A percentile compares a stretch with the other conserved stretches of the same genome.
Conservation (phyloP, 2,329 filamentous ascomycete genomes). For the Colletotrichum sidae region DNA sequence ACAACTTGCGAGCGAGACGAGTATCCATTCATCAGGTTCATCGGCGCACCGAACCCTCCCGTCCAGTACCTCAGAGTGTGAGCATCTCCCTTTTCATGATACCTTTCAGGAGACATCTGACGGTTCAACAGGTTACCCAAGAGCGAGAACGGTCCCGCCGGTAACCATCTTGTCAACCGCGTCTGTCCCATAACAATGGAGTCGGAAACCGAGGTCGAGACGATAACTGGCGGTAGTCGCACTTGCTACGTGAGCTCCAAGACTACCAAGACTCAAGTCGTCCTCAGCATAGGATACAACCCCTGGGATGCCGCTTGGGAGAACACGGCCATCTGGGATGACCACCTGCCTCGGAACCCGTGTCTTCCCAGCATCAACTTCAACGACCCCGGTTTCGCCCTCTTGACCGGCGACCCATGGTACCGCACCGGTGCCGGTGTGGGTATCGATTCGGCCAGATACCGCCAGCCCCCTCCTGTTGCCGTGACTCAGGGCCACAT, state of each 20-base stretch:
- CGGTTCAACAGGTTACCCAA: neutral
- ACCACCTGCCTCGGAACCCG: neutral
- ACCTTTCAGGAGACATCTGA: neutral
- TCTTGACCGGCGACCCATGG: slow-evolving; percentile 1
- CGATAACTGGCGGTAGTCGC: neutral
- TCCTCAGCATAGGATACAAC: slow-evolving; percentile 3
- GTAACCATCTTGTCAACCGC: neutral
- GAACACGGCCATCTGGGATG: neutral
- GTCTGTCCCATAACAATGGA: neutral
- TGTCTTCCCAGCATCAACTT: slow-evolving; percentile 3
- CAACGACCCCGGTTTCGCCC: slow-evolving; percentile 5
- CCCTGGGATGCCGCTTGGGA: slow-evolving; percentile 1
- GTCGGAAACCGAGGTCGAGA: neutral
- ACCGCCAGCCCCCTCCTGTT: neutral
- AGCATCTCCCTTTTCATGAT: neutral
- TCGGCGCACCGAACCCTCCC: neutral
- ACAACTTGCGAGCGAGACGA: slow-evolving; percentile 4
- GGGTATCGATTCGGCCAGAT: neutral
- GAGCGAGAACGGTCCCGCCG: neutral
- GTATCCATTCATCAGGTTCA: slow-evolving; percentile 4
- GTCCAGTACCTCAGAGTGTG: slow-evolving; percentile 2
- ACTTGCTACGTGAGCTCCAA: slow-evolving; percentile 8
- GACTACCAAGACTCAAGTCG: slow-evolving; percentile 9
- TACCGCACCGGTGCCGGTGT: neutral
- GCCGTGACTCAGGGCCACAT: slow-evolving; percentile 9